These are phyloP conservation scores for Naganishia kalamii DNA, from an alignment of 768 basidiomycete species.

Conservation along the genomic window DNA sequence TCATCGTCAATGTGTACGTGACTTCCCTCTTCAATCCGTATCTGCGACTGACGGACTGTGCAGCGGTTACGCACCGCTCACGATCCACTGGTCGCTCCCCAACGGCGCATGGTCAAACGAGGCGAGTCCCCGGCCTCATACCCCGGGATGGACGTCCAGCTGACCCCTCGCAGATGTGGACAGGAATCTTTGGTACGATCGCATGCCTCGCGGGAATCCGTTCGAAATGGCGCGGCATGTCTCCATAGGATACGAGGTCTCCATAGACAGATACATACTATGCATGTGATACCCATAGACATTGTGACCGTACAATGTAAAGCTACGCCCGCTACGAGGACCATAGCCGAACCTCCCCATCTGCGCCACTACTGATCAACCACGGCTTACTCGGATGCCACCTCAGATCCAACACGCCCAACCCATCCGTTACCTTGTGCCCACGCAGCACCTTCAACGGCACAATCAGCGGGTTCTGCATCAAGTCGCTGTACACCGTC, in stretches of 20 bases:
- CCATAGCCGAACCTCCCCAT: slow-evolving; percentile 83
- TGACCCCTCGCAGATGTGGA: slow-evolving; percentile 15
- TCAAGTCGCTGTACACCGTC: slow-evolving; percentile 85
- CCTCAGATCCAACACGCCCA: slow-evolving; percentile 82
- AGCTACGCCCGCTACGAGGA: slow-evolving; percentile 35
- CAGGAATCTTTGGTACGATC: slow-evolving; percentile 24
- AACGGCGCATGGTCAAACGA: slow-evolving; percentile 39
- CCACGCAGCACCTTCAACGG: slow-evolving; percentile 92
- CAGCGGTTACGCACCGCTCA: slow-evolving; percentile 43
- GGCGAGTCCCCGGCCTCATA: not conserved
- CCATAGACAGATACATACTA: no score
- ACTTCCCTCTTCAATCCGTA: not conserved
- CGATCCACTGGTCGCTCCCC: slow-evolving; percentile 42
- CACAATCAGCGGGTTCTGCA: slow-evolving; percentile 95
- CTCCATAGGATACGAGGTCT: no score
- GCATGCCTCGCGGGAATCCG: slow-evolving; percentile 22
- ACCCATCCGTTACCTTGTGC: slow-evolving; percentile 73
- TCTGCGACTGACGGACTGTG: not conserved
- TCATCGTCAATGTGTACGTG: slow-evolving; percentile 7
- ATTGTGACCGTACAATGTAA: slow-evolving; percentile 4
- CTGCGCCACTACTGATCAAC: slow-evolving; percentile 86
- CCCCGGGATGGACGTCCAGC: not conserved
- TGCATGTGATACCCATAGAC: not conserved
- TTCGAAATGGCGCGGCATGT: slow-evolving; percentile 12
- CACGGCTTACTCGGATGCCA: slow-evolving; percentile 89